Conservation (phyloP, 768 basidiomycete species). For the Pulveroboletus sp. region DNA sequence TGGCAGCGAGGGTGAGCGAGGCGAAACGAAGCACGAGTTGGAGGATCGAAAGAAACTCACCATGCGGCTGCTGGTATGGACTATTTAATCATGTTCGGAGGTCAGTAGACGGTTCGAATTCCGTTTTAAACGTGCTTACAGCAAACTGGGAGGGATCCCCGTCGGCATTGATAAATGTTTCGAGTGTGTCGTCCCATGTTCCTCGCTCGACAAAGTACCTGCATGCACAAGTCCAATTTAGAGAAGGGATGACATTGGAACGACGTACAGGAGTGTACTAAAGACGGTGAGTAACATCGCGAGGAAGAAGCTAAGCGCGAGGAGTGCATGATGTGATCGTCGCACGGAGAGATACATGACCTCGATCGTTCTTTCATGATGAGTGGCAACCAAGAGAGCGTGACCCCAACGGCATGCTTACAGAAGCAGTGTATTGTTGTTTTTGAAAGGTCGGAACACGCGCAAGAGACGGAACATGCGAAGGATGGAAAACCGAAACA, state of each 20-base stretch:
- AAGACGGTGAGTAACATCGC: slow-evolving; percentile 83
- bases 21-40: neutral
- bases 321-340: slow-evolving; percentile 78
- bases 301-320: slow-evolving; percentile 87
- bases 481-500: slow-evolving; percentile 88
- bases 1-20: slow-evolving; percentile 6
- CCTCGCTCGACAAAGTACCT: slow-evolving; percentile 91
- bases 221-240: neutral
- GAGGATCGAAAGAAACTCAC: slow-evolving; percentile 36
- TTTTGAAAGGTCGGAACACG: slow-evolving; percentile 85
- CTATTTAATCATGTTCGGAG: slow-evolving; percentile 23
- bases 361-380: slow-evolving; percentile 63
- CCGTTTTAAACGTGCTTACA: slow-evolving; percentile 34
- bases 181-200: slow-evolving; percentile 78
- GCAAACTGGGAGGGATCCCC: slow-evolving; percentile 80
- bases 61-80: slow-evolving; percentile 75
- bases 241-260: neutral
- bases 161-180: slow-evolving; percentile 78
- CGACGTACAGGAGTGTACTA: slow-evolving; percentile 71
- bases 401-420: slow-evolving; percentile 35
- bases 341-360: slow-evolving; percentile 90
- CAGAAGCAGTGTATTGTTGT: slow-evolving; percentile 79
- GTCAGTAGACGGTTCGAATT: neutral
- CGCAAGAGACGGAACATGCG: slow-evolving; percentile 85
- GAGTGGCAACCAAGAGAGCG: neutral